Evolutionary conservation across 83 land plant species (phyloP).

Genomic region (Picea mariana): DNA sequence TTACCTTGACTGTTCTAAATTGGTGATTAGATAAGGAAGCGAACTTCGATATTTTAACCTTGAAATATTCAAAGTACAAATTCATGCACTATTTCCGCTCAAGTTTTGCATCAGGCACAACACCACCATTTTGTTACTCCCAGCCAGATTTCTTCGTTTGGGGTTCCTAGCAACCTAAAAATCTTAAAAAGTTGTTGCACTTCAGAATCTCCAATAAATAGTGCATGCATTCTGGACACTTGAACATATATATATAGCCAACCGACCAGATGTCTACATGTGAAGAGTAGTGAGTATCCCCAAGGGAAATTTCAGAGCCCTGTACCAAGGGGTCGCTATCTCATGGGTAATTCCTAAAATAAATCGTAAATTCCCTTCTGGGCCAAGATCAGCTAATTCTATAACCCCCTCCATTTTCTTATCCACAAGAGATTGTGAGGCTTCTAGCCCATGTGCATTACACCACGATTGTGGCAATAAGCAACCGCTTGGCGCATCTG

Average conservation of each 20-base stretch:
- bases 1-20: too few relatives aligned
- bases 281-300: conserved; percentile 82
- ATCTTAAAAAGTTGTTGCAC: conserved; percentile 92
- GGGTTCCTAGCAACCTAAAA: conserved; percentile 88
- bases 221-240: conserved; percentile 67
- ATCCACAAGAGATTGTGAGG: conserved; percentile 92
- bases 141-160: conserved; percentile 72
- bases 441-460: conserved; percentile 95
- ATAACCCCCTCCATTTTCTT: conserved; percentile 58
- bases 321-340: conserved; percentile 94
- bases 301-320: conserved; percentile 94
- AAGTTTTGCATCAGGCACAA: too few relatives aligned
- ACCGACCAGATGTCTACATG: conserved; percentile 97
- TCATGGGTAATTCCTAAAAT: conserved; percentile 93
- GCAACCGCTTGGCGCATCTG: conserved; percentile 93
- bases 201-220: conserved; percentile 93
- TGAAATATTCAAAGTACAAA: too few relatives aligned
- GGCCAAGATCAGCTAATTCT: conserved; percentile 91
- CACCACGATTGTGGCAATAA: conserved; percentile 90
- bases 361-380: conserved; percentile 77
- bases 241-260: conserved; percentile 97
- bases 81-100: too few relatives aligned
- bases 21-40: too few relatives aligned
- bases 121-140: conserved; percentile 58
- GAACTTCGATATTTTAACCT: too few relatives aligned